phyloP scores from a whole-genome alignment of 2,329 filamentous ascomycete species.

The Talaromyces albobiverticillius region DNA sequence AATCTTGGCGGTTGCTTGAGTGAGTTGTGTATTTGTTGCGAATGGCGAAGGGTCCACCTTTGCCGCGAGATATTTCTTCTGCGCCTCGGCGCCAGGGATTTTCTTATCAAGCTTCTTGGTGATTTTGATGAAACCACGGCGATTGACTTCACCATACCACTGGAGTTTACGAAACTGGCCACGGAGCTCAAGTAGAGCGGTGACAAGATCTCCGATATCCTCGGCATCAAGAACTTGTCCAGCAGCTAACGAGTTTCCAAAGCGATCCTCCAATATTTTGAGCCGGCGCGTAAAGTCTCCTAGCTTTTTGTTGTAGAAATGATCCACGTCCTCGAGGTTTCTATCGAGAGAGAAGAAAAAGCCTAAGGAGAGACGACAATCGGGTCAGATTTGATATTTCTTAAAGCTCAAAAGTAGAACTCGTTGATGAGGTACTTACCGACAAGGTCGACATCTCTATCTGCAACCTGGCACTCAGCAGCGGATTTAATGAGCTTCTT shows the following conservation, averaged over 20 bases:
- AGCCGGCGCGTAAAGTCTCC: slow-evolving; percentile 78
- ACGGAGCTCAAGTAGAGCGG: slow-evolving; percentile 82
- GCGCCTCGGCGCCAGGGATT: slow-evolving; percentile 69
- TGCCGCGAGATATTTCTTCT: slow-evolving; percentile 81
- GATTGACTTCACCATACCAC: slow-evolving; percentile 97
- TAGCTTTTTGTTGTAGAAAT: slow-evolving; percentile 96
- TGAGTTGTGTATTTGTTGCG: slow-evolving; percentile 66
- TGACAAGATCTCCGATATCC: slow-evolving; percentile 87
- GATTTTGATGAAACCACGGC: slow-evolving; percentile 93
- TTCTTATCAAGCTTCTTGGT: slow-evolving; percentile 99
- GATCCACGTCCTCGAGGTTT: slow-evolving; percentile 94
- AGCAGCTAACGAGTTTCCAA: slow-evolving; percentile 69
- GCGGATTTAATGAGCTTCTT: slow-evolving; percentile 91
- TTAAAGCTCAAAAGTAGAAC: slow-evolving; percentile 27
- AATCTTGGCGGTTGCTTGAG: slow-evolving; percentile 63
- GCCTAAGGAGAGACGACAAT: slow-evolving; percentile 54
- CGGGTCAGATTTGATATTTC: slow-evolving; percentile 4
- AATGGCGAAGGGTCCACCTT: slow-evolving; percentile 90
- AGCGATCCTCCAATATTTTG: slow-evolving; percentile 81
- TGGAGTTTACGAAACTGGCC: slow-evolving; percentile 85
- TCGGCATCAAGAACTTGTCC: slow-evolving; percentile 76
- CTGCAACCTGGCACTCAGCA: slow-evolving; percentile 64
- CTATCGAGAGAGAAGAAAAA: slow-evolving; percentile 97
- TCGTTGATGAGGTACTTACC: slow-evolving; percentile 59
- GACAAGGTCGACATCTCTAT: slow-evolving; percentile 80